Percentiles rank a stretch among this genome's conserved stretches.
These are phyloP conservation scores for Chrysosporium keratinophilum DNA, from an alignment of 2,329 filamentous ascomycete species.

Conservation along the genomic window DNA sequence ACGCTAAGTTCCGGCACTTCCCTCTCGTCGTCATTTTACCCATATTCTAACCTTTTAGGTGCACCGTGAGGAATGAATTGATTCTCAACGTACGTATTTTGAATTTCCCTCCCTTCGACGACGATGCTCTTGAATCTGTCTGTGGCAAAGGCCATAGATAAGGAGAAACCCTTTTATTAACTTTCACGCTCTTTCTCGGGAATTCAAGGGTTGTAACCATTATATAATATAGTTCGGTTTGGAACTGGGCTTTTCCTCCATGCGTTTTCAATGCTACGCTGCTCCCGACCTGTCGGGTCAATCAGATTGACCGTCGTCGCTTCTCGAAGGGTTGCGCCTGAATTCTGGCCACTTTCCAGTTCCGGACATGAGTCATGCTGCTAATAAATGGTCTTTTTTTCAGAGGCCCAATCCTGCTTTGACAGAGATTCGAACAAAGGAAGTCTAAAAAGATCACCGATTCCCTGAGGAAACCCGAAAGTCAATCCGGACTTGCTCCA, in stretches of 20 bases:
- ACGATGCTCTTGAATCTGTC: no score
- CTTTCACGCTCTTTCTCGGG: no score
- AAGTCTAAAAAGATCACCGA: not conserved
- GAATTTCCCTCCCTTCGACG: no score
- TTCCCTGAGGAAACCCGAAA: not conserved
- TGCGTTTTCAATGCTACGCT: slow-evolving; percentile 4
- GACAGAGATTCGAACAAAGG: slow-evolving; percentile 1
- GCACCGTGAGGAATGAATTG: no score
- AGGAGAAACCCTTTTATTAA: no score
- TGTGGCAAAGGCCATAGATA: no score
- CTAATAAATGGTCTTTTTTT: not conserved
- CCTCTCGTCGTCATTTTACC: no score
- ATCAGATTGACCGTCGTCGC: not conserved
- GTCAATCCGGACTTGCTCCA: not conserved
- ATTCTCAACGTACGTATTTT: no score
- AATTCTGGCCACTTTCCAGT: not conserved
- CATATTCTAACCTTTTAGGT: no score
- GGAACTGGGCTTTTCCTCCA: not conserved
- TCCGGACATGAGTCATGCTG: not conserved
- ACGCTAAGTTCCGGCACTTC: no score
- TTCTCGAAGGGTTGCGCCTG: slow-evolving; percentile 7
- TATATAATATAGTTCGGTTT: not conserved
- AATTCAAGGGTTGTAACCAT: no score
- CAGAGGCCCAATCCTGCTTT: not conserved
- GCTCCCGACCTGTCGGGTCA: slow-evolving; percentile 4